Base-by-base conservation (phyloP, 2,329 filamentous ascomycete genomes). In the Botrytis aclada region DNA sequence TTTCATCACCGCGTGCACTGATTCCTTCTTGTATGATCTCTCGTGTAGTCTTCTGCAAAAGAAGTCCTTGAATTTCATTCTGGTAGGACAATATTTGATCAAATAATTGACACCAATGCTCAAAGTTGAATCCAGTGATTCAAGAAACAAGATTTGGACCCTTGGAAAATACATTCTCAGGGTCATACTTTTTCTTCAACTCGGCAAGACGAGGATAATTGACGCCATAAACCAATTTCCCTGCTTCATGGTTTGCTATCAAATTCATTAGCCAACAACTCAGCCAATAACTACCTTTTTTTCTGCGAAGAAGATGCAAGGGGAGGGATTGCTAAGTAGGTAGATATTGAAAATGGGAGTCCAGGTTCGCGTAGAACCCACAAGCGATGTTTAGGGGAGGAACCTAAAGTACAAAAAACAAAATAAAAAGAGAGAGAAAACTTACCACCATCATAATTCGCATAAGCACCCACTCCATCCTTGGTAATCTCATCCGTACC, bases 121-220 rank as follows among this genome's bases (percentile, higher is more conserved):
- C 47, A 20, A 25, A 43, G 0, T 9, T 1, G 2, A 41, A 67
- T 56, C 65, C 34, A 32, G 65, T 56, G 45, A 39, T 54, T 54
- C 47, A 72, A 0, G 62, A 72, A 67, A 60, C 39, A 22, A 72
- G 62, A 54, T 60, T 41, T 10, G 71, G 71, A 22, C 71, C 71
- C 45, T 72, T 72, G 20, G 65, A 61, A 62, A 72, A 72, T 16
- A 72, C 8, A 43, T 72, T 72, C 65, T 72, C 71, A 22, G 76
- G 75, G 74, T 77, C 76, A 63, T 76, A 77, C 47, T 76, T 75
- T 43, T 62, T 73, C 73, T 77, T 77, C 58, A 77, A 34, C 54
- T 74, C 73, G n/a, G 71, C 75, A 69, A 77, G 56, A 20, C 74
- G 75, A 7, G 61, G 72, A 22, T 74, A 72, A 29, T 77, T 77